Base-by-base conservation (phyloP, 1,284 basidiomycete species). In the Ustilago sp. region DNA sequence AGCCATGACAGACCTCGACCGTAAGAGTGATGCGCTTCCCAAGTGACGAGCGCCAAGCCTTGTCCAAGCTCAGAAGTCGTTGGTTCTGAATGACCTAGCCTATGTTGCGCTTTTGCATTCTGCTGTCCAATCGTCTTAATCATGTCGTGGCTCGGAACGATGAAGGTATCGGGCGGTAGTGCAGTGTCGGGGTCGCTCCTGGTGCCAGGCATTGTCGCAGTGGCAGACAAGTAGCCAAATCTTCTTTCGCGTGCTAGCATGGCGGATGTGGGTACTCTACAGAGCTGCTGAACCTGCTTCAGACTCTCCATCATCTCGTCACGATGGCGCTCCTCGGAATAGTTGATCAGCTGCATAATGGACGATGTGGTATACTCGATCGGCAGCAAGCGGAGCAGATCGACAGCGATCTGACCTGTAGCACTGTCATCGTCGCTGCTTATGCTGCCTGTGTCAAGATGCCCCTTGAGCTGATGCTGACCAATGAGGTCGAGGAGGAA, bases 281-380 rank as follows among this genome's bases (percentile, higher is more conserved):
- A 68, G 11, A 68, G 64, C 28, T 53, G 61, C 43, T 72, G 70
- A 23, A 70, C 70, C 39, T 58, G 53, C 41, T 74, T 74, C 52
- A 78, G 66, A n/a, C 56, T 64, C 23, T 74, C 71, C 63, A 78
- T 71, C 70, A 78, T 70, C 50, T 70, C 75, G 45, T 78, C 75
- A 9, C 73, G 63, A 15, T 62, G 66, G 9, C 71, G 64, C 23
- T 74, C 75, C 31, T 78, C 75, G 31, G 75, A 74, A 36, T 66
- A 67, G 45, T 63, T 63, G 63, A 78, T 67, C 52, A 71, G 67
- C 41, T 79, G 68, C 68, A 80, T 68, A 59, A 80, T 79, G 17
- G 70, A 70, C 8, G 75, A 68, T 2, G 73, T 76, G 4, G 72
- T 72, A 43, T 72, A 73, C 36, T 78, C 76, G 12, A 63, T 74